Percentiles rank a stretch among this genome's conserved stretches.
Conservation (phyloP, 192 early-diverging fungal genomes). For the Backusella luteola region DNA sequence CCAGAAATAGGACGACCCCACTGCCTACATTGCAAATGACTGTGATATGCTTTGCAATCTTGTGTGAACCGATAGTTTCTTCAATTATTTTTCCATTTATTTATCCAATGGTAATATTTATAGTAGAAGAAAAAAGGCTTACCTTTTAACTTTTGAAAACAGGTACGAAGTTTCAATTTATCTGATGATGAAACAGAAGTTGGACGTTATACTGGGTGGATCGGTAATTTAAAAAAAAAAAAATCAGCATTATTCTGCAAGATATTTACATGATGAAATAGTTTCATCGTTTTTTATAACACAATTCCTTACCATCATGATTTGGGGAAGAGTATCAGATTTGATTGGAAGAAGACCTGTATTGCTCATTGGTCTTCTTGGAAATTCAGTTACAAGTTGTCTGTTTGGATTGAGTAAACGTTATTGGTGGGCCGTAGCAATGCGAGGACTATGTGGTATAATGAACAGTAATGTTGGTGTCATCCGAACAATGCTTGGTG, state of each 20-base stretch:
- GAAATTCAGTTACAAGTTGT: conserved; percentile 67
- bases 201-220: conserved; percentile 77
- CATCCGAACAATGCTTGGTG: conserved; percentile 77
- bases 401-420: conserved; percentile 71
- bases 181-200: conserved; percentile 72
- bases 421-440: conserved; percentile 56
- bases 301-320: conserved; percentile 64
- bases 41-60: conserved; percentile 46
- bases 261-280: not conserved
- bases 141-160: not conserved
- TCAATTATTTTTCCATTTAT: conserved; percentile 80
- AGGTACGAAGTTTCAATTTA: conserved; percentile 67
- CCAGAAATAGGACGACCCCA: conserved; percentile 29
- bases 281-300: conserved; percentile 70
- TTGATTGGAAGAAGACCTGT: conserved; percentile 79
- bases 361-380: conserved; percentile 73
- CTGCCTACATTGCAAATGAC: conserved; percentile 44
- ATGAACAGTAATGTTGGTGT: conserved; percentile 80
- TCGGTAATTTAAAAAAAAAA: conserved; percentile 35
- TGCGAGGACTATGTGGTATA: conserved; percentile 64
- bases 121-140: not conserved
- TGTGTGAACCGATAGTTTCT: conserved; percentile 68
- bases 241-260: no score
- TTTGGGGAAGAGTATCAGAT: conserved; percentile 76
- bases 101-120: conserved; percentile 66